Evolutionary conservation across 1,284 basidiomycete species (phyloP).

Genomic region (Irpex sp.): DNA sequence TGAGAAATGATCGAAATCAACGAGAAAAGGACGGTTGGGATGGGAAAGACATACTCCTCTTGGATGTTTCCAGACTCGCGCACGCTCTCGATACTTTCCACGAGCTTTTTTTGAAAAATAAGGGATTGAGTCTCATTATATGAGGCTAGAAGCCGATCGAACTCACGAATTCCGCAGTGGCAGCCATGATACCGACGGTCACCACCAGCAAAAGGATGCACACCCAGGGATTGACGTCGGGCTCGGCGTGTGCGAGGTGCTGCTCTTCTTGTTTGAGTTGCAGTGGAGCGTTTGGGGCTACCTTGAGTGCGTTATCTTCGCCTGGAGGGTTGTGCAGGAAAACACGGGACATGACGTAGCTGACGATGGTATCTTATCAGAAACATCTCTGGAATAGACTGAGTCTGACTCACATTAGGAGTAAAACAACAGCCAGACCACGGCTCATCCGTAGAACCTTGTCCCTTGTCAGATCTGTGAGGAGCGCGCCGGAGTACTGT

Average conservation of each 20-base stretch:
- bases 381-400: background rate
- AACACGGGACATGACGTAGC: conserved; percentile 61
- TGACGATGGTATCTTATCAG: conserved; percentile 18
- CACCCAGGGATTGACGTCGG: conserved; percentile 58
- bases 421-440: conserved; percentile 56
- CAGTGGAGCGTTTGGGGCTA: conserved; percentile 42
- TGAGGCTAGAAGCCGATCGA: background rate
- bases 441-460: conserved; percentile 57
- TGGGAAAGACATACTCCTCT: conserved; percentile 40
- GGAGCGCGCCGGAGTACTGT: conserved; percentile 21
- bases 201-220: conserved; percentile 48
- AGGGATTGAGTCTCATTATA: background rate
- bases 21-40: background rate
- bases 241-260: conserved; percentile 39
- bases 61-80: conserved; percentile 37
- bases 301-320: conserved; percentile 42
- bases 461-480: conserved; percentile 37
- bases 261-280: conserved; percentile 39
- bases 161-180: conserved; percentile 66
- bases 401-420: conserved; percentile 46
- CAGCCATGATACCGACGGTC: conserved; percentile 57
- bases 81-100: conserved; percentile 57
- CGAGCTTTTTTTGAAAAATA: conserved; percentile 38
- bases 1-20: background rate
- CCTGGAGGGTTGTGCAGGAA: conserved; percentile 69